A percentile compares a stretch with the other conserved stretches of the same genome.
Conservation (phyloP, 164 flowering plant species). For the Hamamelis virginiana region DNA sequence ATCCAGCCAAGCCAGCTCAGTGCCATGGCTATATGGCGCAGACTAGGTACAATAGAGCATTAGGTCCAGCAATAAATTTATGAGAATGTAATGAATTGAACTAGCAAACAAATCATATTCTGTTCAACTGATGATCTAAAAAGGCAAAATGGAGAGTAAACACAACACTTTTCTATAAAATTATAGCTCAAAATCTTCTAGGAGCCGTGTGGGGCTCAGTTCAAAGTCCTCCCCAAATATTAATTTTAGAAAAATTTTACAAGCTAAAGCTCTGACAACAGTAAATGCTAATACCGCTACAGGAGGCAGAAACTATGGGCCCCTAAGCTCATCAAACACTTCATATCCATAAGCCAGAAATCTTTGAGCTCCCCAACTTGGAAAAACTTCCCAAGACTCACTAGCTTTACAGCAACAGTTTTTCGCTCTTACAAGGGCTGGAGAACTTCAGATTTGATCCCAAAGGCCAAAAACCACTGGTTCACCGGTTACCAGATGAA, state of each 20-base stretch:
- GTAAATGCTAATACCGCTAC: neutral
- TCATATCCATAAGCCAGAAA: neutral
- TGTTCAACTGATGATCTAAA: neutral
- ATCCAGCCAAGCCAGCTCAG: too few species aligned
- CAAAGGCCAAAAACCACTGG: too few species aligned
- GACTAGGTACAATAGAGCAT: too few species aligned
- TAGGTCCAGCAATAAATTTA: too few species aligned
- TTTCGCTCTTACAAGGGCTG: neutral
- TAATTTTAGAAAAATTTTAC: neutral
- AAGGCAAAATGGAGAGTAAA: neutral
- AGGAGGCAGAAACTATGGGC: neutral
- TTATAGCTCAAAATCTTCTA: neutral
- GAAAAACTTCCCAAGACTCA: neutral
- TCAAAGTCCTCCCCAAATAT: neutral
- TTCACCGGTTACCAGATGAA: conserved; percentile 35
- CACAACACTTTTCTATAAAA: neutral
- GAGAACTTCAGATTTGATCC: neutral
- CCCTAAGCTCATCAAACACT: neutral
- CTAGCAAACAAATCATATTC: too few species aligned
- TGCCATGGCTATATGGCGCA: too few species aligned
- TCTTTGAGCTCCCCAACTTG: neutral
- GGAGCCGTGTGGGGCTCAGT: neutral
- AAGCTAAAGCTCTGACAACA: neutral
- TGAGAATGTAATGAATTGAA: too few species aligned
- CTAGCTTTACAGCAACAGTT: too few species aligned